Percentiles rank a stretch among this genome's conserved stretches.
phyloP scores from a whole-genome alignment of 805 yeast species.

The Candida easanensis region DNA sequence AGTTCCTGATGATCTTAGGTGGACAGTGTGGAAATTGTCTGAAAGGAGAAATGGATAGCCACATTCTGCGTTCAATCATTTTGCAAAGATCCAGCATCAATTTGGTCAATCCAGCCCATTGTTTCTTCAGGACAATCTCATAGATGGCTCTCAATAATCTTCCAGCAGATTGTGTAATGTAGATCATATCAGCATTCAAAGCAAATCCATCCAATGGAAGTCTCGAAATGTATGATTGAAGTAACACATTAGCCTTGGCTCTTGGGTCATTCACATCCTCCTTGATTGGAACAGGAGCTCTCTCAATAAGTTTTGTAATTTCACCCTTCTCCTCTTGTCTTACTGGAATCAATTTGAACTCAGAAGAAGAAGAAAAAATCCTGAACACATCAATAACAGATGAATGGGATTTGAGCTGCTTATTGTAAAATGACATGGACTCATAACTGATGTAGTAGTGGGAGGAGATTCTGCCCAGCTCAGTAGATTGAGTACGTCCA shows the following conservation, averaged over 20 bases:
- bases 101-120: constrained; percentile 68
- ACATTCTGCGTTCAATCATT: constrained; percentile 75
- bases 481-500: constrained; percentile 56
- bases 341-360: constrained; percentile 79
- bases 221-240: constrained; percentile 85
- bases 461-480: constrained; percentile 81
- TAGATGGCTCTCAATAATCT: constrained; percentile 81
- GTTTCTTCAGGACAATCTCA: constrained; percentile 68
- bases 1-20: constrained; percentile 59
- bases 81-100: constrained; percentile 63
- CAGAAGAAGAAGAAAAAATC: constrained; percentile 78
- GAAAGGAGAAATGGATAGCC: constrained; percentile 84
- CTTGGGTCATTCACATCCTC: constrained; percentile 67
- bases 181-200: constrained; percentile 87
- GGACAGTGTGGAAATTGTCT: constrained; percentile 81
- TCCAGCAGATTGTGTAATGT: constrained; percentile 90
- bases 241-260: constrained; percentile 73
- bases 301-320: constrained; percentile 60
- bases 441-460: constrained; percentile 76
- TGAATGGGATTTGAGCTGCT: constrained; percentile 59
- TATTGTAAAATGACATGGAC: constrained; percentile 68
- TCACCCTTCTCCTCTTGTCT: constrained; percentile 85
- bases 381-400: constrained; percentile 72
- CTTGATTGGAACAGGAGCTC: constrained; percentile 83
- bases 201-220: constrained; percentile 84